Evolutionary conservation across 2,329 filamentous ascomycete species (phyloP).

Genomic region (Penicillium janthinellum): DNA sequence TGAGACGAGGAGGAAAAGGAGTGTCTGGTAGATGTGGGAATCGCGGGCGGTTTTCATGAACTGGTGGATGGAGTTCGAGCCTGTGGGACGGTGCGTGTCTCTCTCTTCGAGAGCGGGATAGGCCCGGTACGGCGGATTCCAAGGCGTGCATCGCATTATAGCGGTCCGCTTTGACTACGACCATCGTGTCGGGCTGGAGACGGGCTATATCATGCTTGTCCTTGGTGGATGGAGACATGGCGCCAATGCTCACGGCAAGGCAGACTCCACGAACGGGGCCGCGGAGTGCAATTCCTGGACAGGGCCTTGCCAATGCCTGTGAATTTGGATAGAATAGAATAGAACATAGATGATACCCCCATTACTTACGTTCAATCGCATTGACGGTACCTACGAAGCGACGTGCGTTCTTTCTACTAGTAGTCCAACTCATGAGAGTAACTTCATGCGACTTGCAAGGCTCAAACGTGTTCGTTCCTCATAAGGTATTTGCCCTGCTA

Average conservation of each 20-base stretch:
- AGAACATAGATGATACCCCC: not conserved
- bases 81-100: too few relatives aligned
- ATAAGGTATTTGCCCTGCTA: constrained; percentile 4
- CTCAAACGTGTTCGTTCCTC: constrained; percentile 9
- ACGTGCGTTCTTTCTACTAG: not conserved
- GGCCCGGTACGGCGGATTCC: too few relatives aligned
- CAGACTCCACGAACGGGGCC: not conserved
- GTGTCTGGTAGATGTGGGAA: not conserved
- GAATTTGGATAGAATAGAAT: not conserved
- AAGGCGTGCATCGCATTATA: too few relatives aligned
- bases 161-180: not conserved
- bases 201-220: not conserved
- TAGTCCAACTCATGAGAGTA: not conserved
- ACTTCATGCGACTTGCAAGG: not conserved
- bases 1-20: not conserved
- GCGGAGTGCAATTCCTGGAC: not conserved
- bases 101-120: not conserved
- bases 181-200: not conserved
- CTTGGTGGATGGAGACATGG: not conserved
- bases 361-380: not conserved
- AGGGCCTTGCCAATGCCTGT: not conserved
- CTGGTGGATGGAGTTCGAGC: not conserved
- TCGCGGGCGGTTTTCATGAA: not conserved
- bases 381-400: not conserved
- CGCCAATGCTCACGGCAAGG: too few relatives aligned